Percentiles rank a stretch among this genome's conserved stretches.
phyloP scores from a whole-genome alignment of 108 stramenopile genomes.

The Skeletonema marinoi region DNA sequence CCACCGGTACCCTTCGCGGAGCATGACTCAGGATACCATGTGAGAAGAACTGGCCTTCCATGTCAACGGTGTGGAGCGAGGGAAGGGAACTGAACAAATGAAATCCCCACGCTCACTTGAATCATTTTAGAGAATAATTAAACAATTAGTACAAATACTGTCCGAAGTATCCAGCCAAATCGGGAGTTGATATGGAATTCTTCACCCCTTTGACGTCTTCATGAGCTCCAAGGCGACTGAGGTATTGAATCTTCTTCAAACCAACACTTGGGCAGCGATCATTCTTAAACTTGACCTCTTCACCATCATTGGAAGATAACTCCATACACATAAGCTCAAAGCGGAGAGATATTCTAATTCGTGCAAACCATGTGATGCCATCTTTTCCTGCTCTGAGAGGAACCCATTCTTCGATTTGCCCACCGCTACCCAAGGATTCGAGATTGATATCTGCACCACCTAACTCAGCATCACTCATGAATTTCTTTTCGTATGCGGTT shows the following conservation, averaged over 20 bases:
- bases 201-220: slow-evolving; percentile 54
- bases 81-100: not conserved
- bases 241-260: slow-evolving; percentile 67
- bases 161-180: slow-evolving; percentile 36
- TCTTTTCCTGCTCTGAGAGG: slow-evolving; percentile 74
- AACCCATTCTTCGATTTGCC: slow-evolving; percentile 91
- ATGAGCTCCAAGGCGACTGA: slow-evolving; percentile 66
- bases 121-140: not conserved
- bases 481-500: slow-evolving; percentile 89
- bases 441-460: slow-evolving; percentile 82
- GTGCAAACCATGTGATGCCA: slow-evolving; percentile 86
- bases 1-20: no score
- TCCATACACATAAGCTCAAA: slow-evolving; percentile 88
- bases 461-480: slow-evolving; percentile 77
- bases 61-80: no score
- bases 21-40: no score
- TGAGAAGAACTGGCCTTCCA: no score
- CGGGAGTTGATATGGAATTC: slow-evolving; percentile 41
- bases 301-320: slow-evolving; percentile 21
- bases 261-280: slow-evolving; percentile 70
- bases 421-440: slow-evolving; percentile 72
- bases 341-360: slow-evolving; percentile 78
- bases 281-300: slow-evolving; percentile 17
- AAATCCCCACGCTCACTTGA: not conserved
- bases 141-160: slow-evolving; percentile 4